phyloP scores from a whole-genome alignment of 139 green algal genomes.

The Micractinium sp. region DNA sequence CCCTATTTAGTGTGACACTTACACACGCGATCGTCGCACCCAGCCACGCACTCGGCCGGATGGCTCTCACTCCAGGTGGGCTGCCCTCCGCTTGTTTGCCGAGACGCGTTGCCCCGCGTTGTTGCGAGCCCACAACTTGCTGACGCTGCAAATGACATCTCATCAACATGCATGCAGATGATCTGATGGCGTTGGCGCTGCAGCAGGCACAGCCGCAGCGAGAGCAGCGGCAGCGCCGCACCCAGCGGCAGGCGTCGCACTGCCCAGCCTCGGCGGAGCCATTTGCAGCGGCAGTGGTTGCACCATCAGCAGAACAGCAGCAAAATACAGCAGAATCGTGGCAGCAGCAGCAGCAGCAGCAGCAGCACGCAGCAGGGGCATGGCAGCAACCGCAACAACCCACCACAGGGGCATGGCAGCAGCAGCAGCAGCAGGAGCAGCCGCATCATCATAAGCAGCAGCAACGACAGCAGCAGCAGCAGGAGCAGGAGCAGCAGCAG shows the following conservation, averaged over 20 bases:
- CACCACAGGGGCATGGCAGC: not conserved
- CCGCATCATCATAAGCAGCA: too few species aligned
- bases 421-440: not conserved
- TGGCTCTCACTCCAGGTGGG: constrained; percentile 11
- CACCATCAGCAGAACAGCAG: too few species aligned
- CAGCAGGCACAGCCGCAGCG: not conserved
- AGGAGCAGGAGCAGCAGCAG: not conserved
- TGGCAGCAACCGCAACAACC: not conserved
- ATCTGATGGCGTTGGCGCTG: constrained; percentile 13
- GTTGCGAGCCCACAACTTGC: not conserved
- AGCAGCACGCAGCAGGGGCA: not conserved
- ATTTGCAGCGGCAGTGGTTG: not conserved
- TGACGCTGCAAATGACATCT: too few species aligned
- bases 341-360: not conserved
- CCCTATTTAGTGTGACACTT: not conserved
- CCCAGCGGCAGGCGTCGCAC: not conserved
- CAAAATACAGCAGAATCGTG: not conserved
- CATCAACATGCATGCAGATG: not conserved
- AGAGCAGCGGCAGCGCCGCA: constrained; percentile 3
- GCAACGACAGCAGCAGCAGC: not conserved
- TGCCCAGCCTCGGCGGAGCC: not conserved
- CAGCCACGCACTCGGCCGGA: not conserved
- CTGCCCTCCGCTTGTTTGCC: not conserved
- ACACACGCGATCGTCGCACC: not conserved
- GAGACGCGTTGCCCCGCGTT: not conserved